phyloP scores from a whole-genome alignment of 768 basidiomycete genomes.

The Xerocomellus intermedius region DNA sequence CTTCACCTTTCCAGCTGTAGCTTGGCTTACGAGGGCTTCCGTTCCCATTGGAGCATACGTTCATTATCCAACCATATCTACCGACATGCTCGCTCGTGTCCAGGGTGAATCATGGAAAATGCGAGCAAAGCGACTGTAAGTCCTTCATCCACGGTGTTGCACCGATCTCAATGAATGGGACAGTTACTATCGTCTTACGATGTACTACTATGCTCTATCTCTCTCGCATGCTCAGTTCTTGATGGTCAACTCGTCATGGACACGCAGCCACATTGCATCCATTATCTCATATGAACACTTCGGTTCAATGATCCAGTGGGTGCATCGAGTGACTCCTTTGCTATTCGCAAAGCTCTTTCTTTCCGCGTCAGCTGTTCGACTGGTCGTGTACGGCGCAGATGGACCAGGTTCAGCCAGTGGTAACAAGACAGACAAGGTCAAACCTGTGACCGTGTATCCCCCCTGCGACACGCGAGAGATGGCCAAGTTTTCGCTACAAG shows the following conservation, averaged over 20 bases:
- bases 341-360: constrained; percentile 34
- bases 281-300: constrained; percentile 55
- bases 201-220: constrained; percentile 75
- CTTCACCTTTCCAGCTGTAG: constrained; percentile 83
- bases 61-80: constrained; percentile 96
- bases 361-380: constrained; percentile 1
- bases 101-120: constrained; percentile 28
- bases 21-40: constrained; percentile 47
- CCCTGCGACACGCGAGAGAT: constrained; percentile 87
- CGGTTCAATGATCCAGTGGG: constrained; percentile 47
- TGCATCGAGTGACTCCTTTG: constrained; percentile 45
- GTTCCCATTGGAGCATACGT: constrained; percentile 87
- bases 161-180: not conserved
- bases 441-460: constrained; percentile 69
- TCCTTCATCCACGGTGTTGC: not conserved
- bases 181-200: constrained; percentile 89
- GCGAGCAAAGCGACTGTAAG: constrained; percentile 27
- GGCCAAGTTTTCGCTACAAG: constrained; percentile 49
- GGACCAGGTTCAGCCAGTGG: not conserved
- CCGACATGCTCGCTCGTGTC: constrained; percentile 88
- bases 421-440: not conserved
- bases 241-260: constrained; percentile 98
- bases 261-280: constrained; percentile 75
- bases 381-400: not conserved
- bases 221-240: constrained; percentile 71